phyloP scores from a whole-genome alignment of 1,284 basidiomycete genomes.

The Naganishia sp. region DNA sequence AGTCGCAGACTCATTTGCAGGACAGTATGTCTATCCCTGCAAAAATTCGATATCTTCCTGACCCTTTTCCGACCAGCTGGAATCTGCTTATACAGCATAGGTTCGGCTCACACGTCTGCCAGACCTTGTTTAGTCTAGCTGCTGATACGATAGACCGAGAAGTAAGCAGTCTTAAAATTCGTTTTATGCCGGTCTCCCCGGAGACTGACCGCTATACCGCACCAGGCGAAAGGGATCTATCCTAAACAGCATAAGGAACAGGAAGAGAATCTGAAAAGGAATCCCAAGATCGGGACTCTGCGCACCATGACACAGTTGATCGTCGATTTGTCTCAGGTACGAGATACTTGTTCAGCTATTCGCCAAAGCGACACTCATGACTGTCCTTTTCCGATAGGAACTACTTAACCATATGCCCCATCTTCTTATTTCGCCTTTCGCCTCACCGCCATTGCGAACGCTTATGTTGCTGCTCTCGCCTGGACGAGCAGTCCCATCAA shows the following conservation, averaged over 20 bases:
- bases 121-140: constrained; percentile 76
- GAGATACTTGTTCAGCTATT: constrained; percentile 41
- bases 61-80: constrained; percentile 57
- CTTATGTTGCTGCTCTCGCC: constrained; percentile 70
- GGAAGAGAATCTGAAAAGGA: constrained; percentile 31
- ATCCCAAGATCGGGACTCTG: constrained; percentile 60
- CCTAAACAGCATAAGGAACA: constrained; percentile 59
- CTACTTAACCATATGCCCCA: constrained; percentile 63
- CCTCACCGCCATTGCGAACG: constrained; percentile 80
- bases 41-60: neutral
- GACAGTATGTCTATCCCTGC: constrained; percentile 66
- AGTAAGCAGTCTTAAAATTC: constrained; percentile 55
- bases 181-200: neutral
- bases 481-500: constrained; percentile 50
- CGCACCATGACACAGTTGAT: constrained; percentile 71
- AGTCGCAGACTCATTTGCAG: constrained; percentile 77
- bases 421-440: constrained; percentile 78
- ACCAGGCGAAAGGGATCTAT: constrained; percentile 64
- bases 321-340: constrained; percentile 66
- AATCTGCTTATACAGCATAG: constrained; percentile 71
- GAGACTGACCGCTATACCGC: constrained; percentile 17
- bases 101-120: constrained; percentile 89
- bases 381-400: constrained; percentile 59
- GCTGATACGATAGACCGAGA: constrained; percentile 77
- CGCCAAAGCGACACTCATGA: neutral